Evolutionary conservation across 495 filamentous ascomycete genomes (phyloP).

Genomic region (Podospora sp.): DNA sequence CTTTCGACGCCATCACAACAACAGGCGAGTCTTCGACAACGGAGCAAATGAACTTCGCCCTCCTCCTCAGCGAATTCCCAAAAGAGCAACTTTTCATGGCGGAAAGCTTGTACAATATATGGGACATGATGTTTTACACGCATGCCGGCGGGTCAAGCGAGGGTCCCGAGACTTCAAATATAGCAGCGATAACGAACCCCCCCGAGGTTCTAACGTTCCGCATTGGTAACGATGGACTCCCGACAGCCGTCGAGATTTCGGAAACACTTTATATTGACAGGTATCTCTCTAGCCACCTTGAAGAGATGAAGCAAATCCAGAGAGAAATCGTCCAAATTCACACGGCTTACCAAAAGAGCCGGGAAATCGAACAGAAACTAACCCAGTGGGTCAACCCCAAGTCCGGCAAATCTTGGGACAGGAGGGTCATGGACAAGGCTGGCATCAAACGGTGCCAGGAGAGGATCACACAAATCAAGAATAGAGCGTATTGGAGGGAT

Average conservation of each 20-base stretch:
- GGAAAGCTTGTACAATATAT: conserved; percentile 68
- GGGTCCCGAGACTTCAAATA: conserved; percentile 45
- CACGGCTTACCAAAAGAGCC: conserved; percentile 26
- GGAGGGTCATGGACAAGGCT: conserved; percentile 33
- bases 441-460: conserved; percentile 28
- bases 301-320: conserved; percentile 50
- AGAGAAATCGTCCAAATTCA: conserved; percentile 37
- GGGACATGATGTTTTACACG: conserved; percentile 69
- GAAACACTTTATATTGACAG: conserved; percentile 75
- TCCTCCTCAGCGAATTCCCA: conserved; percentile 40
- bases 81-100: conserved; percentile 31
- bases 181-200: conserved; percentile 54
- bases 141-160: conserved; percentile 28
- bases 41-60: conserved; percentile 37
- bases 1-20: conserved; percentile 21
- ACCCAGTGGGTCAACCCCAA: conserved; percentile 25
- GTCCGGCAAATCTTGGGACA: conserved; percentile 39
- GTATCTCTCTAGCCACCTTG: conserved; percentile 64
- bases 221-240: conserved; percentile 46
- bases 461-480: conserved; percentile 25
- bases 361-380: conserved; percentile 28
- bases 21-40: background rate
- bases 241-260: conserved; percentile 65
- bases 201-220: conserved; percentile 71
- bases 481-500: conserved; percentile 35